A percentile compares a stretch with the other conserved stretches of the same genome.
Evolutionary conservation across 805 yeast genomes (phyloP).

Genomic region (Kazachstania psychrophila): DNA sequence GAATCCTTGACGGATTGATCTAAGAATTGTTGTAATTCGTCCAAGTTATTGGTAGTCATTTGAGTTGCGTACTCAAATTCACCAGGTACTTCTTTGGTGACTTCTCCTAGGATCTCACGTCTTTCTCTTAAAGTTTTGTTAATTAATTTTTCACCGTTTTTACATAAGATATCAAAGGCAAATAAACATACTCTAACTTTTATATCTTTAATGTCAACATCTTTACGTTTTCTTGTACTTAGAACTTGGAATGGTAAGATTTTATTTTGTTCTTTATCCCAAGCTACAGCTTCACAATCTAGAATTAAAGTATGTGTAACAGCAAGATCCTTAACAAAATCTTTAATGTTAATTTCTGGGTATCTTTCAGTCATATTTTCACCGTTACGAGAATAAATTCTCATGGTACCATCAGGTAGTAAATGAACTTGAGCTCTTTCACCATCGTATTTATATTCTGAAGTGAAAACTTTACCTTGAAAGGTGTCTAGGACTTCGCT

Average conservation of each 20-base stretch:
- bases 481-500: conserved; percentile 88
- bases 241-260: conserved; percentile 89
- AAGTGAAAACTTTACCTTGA: conserved; percentile 75
- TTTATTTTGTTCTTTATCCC: conserved; percentile 71
- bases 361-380: conserved; percentile 95
- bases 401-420: conserved; percentile 52
- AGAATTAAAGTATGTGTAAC: conserved; percentile 54
- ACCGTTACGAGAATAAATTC: conserved; percentile 85
- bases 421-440: conserved; percentile 94
- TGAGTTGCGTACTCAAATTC: conserved; percentile 73
- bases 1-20: conserved; percentile 83
- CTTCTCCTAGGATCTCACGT: conserved; percentile 47
- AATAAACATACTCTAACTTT: conserved; percentile 87
- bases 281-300: conserved; percentile 97
- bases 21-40: conserved; percentile 70
- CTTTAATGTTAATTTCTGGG: conserved; percentile 76
- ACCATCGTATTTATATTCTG: conserved; percentile 96
- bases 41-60: conserved; percentile 58
- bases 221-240: conserved; percentile 90
- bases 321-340: conserved; percentile 36
- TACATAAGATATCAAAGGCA: conserved; percentile 78
- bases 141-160: conserved; percentile 64
- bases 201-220: conserved; percentile 77
- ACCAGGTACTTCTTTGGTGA: conserved; percentile 56
- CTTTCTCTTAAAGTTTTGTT: conserved; percentile 61